Conservation (phyloP, 164 flowering plant species). For the Vitis rupestris region DNA sequence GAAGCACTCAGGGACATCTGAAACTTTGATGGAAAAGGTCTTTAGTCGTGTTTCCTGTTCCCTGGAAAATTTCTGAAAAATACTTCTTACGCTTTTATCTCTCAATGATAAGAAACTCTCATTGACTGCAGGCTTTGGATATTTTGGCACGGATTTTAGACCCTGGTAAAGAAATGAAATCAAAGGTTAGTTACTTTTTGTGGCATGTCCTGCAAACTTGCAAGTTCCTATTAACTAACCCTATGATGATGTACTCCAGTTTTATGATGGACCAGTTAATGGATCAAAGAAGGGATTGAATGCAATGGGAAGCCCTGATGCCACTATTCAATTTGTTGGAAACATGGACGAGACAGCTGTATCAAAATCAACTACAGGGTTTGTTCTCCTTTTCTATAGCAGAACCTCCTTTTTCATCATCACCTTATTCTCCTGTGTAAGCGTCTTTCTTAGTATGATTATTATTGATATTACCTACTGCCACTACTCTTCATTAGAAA, state of each 20-base stretch:
- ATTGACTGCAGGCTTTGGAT: slow-evolving; percentile 59
- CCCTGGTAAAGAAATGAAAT: slow-evolving; percentile 65
- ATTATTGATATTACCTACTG: neutral
- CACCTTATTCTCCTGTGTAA: neutral
- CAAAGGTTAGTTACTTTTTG: slow-evolving; percentile 45
- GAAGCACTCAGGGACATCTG: slow-evolving; percentile 36
- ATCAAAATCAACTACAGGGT: slow-evolving; percentile 25
- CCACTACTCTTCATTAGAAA: too few relatives aligned
- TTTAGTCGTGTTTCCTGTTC: neutral
- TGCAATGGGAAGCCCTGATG: slow-evolving; percentile 11
- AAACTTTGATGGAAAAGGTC: slow-evolving; percentile 60
- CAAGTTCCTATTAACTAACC: slow-evolving; percentile 10
- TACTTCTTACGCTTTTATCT: neutral
- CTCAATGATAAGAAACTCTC: slow-evolving; percentile 7
- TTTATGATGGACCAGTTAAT: slow-evolving; percentile 58
- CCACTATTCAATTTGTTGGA: slow-evolving; percentile 16
- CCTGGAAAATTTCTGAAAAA: neutral
- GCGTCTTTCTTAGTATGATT: neutral
- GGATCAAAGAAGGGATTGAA: slow-evolving; percentile 34
- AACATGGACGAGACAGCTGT: slow-evolving; percentile 11
- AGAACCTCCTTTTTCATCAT: neutral
- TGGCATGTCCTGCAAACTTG: neutral
- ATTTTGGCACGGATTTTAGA: slow-evolving; percentile 70
- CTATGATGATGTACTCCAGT: slow-evolving; percentile 38
- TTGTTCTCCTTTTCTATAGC: neutral